A percentile compares a stretch with the other conserved stretches of the same genome.
Conservation (phyloP, 345 rosid genomes). For the Garcia nutans region DNA sequence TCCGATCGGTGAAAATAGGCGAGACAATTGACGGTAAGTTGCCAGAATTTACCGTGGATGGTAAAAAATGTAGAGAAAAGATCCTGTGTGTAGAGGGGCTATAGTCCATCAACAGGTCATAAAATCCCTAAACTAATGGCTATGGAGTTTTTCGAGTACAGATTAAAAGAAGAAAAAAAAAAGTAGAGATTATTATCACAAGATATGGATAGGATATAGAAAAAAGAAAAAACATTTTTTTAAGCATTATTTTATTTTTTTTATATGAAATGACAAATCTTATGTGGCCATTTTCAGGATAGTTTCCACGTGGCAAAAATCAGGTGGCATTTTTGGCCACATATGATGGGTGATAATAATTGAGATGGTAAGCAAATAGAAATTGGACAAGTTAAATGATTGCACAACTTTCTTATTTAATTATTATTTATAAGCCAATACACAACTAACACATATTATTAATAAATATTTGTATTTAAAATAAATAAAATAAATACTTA, state of each 20-base stretch:
- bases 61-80: constrained; percentile 29
- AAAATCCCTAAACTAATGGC: constrained; percentile 1
- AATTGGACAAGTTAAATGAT: neutral
- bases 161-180: neutral
- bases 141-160: neutral
- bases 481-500: no score
- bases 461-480: no score
- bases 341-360: no score
- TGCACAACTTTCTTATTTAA: no score
- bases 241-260: no score
- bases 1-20: neutral
- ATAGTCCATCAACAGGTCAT: constrained; percentile 48
- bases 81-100: constrained; percentile 39
- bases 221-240: neutral
- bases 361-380: neutral
- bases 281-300: no score
- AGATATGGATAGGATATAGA: constrained; percentile 2
- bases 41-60: constrained; percentile 24
- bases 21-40: neutral
- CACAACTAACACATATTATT: no score
- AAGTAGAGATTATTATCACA: no score
- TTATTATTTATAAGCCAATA: no score
- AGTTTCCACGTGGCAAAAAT: no score
- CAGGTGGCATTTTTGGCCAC: no score
- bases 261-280: no score